Evolutionary conservation across 2,329 filamentous ascomycete species (phyloP).

Genomic region (Colletotrichum paranaense): DNA sequence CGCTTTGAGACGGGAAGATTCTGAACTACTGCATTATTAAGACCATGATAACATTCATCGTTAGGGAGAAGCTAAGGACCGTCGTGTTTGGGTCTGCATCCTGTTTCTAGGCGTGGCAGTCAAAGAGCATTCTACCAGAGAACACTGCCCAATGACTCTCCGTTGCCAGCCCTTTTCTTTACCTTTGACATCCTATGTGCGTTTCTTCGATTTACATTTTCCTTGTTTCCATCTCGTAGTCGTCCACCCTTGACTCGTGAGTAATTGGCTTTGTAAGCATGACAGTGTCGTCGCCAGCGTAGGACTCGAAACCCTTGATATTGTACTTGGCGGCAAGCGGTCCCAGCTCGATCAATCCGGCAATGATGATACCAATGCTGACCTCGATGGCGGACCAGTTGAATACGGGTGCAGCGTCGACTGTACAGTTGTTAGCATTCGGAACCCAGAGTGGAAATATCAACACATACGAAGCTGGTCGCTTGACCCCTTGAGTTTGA

Average conservation of each 20-base stretch:
- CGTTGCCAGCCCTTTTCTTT: background rate
- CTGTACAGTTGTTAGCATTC: background rate
- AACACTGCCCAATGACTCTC: background rate
- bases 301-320: slow-evolving; percentile 21
- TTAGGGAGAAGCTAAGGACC: background rate
- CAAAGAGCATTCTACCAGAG: background rate
- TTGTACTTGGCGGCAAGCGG: slow-evolving; percentile 26
- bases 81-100: background rate
- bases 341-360: slow-evolving; percentile 23
- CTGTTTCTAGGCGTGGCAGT: background rate
- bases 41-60: background rate
- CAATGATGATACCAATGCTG: slow-evolving; percentile 27
- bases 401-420: slow-evolving; percentile 26
- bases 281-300: background rate
- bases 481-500: slow-evolving; percentile 1
- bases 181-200: background rate
- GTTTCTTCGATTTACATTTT: background rate
- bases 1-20: background rate
- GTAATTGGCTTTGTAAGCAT: background rate
- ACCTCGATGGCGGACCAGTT: slow-evolving; percentile 28
- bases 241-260: background rate
- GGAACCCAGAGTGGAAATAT: fast-evolving
- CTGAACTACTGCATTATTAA: background rate
- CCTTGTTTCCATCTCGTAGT: slow-evolving; percentile 7
- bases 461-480: slow-evolving; percentile 17